These are phyloP conservation scores for Cenchrus americanus DNA, from an alignment of 176 grass and related monocot genomes.

Conservation along the genomic window DNA sequence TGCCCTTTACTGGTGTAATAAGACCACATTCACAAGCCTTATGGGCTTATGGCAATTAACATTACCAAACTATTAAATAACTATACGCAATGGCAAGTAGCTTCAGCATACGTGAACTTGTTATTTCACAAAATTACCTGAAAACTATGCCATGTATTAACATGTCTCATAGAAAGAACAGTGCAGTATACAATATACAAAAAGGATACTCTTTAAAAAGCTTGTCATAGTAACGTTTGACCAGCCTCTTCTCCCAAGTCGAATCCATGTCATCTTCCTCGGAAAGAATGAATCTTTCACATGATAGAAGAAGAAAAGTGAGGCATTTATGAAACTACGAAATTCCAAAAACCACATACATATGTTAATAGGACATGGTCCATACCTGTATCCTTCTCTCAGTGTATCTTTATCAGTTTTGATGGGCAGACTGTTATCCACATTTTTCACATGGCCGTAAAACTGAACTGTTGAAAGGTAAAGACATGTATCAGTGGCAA, in stretches of 20 bases:
- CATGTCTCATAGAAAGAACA: background rate
- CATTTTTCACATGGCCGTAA: conserved; percentile 64
- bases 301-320: conserved; percentile 6
- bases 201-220: conserved; percentile 99
- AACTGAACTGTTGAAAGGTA: conserved; percentile 66
- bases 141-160: conserved; percentile 14
- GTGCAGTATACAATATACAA: background rate
- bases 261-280: conserved; percentile 93
- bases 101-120: background rate
- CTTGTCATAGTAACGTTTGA: conserved; percentile 92
- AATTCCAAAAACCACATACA: conserved; percentile 15
- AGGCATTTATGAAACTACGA: conserved; percentile 3
- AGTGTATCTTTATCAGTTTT: conserved; percentile 90
- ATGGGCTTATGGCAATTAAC: background rate
- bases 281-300: conserved; percentile 80
- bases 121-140: background rate
- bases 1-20: background rate
- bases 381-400: conserved; percentile 88
- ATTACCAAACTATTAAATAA: background rate
- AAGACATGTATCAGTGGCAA: conserved; percentile 5
- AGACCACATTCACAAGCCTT: background rate
- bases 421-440: conserved; percentile 47
- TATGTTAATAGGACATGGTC: conserved; percentile 20
- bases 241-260: conserved; percentile 89
- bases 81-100: background rate